Conservation (phyloP, 2,329 filamentous ascomycete species). For the Pseudogymnoascus destructans region DNA sequence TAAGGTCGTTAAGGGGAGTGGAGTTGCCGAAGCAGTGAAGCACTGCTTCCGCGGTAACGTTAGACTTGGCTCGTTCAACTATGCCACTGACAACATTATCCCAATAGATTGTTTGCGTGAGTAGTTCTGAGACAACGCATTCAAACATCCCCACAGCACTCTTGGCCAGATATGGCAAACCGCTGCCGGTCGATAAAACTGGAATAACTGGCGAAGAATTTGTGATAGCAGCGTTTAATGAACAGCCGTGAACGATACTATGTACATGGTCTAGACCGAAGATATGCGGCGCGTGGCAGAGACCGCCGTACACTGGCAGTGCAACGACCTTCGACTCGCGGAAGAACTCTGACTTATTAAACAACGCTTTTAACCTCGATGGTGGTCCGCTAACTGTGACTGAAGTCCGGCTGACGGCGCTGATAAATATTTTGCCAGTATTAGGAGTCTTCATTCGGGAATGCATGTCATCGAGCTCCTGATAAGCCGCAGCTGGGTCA, state of each 20-base stretch:
- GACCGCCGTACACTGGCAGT: neutral
- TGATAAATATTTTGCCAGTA: neutral
- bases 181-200: neutral
- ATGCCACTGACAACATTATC: constrained; percentile 5
- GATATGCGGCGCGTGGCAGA: neutral
- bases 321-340: neutral
- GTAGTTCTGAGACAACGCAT: neutral
- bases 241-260: neutral
- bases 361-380: neutral
- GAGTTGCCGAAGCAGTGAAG: neutral
- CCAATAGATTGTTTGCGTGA: neutral
- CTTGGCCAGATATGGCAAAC: neutral
- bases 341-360: neutral
- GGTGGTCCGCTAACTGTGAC: constrained; percentile 1
- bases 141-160: neutral
- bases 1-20: neutral
- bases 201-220: neutral
- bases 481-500: neutral
- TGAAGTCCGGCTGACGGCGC: neutral
- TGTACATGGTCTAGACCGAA: neutral
- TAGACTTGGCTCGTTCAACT: neutral
- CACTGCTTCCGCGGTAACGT: neutral
- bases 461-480: neutral
- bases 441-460: neutral
- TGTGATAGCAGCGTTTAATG: neutral